Base-by-base conservation (phyloP, 768 basidiomycete genomes). In the Kwoniella shandongensis region DNA sequence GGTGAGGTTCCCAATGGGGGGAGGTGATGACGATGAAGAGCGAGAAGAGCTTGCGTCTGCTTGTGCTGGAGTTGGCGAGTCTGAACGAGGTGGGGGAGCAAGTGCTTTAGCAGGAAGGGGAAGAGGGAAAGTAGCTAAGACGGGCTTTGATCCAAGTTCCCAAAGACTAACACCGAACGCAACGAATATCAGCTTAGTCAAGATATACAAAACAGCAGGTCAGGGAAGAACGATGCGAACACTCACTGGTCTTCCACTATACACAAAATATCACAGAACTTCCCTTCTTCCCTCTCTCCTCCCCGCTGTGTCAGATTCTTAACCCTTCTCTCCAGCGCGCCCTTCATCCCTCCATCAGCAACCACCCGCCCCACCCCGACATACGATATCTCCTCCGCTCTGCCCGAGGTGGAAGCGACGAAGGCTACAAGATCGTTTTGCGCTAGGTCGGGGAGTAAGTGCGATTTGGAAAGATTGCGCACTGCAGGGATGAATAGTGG, bases 401-500 rank as follows among this genome's bases (percentile, higher is more conserved):
- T 36, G 11, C 44, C 60, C 23, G 38, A 41, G 0, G 61, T 38
- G 11, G 64, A 57, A 29, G 51, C 48, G 25, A 72, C 68, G 36
- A 72, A 72, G 10, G 71, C 59, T 2, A 73, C 70, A 11, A 73
- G 32, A 13, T 54, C 55, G 29, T 59, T 62, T 52, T 73, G 66
- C 20, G 54, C 45, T n/a, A 75, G 54, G 38, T 73, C 68, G 2
- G 74, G 72, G 15, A 75, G 23, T 13, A 75, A 59, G 17, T 54
- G 54, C 4, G 72, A 68, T 25, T 54, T 53, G 12, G 54, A 53
- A 12, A 75, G 54, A 44, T 73, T 65, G 3, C 64, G 49, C 3
- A 75, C 63, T 15, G 74, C 74, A 10, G 69, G 69, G n/a, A 73
- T 56, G 62, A 75, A 75, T 1, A 75, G 54, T 4, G 74, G 72